Conservation (phyloP, 768 basidiomycete genomes). For the Clitopilus passeckerianus region DNA sequence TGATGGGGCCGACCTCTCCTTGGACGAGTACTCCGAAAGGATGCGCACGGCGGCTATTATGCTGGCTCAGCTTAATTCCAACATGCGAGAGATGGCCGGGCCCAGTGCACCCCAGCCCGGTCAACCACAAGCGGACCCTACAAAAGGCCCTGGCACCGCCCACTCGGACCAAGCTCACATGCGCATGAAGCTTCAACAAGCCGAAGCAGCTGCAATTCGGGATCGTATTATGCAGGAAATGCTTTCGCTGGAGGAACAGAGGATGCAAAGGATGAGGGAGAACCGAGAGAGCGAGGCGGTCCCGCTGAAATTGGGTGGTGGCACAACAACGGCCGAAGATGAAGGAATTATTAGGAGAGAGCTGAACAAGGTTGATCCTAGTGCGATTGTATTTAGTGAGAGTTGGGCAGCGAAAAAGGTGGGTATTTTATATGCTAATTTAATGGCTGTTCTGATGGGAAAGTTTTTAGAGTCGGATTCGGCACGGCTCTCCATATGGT, state of each 20-base stretch:
- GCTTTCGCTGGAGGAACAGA: conserved; percentile 92
- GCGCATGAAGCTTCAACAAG: conserved; percentile 59
- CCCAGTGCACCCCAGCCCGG: conserved; percentile 4
- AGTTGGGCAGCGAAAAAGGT: conserved; percentile 95
- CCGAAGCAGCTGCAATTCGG: conserved; percentile 86
- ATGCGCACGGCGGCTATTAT: conserved; percentile 99
- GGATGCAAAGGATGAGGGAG: conserved; percentile 89
- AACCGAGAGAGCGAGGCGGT: conserved; percentile 64
- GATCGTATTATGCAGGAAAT: conserved; percentile 99
- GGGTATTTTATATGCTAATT: background rate
- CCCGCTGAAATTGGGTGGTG: conserved; percentile 45
- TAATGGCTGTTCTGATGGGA: conserved; percentile 1
- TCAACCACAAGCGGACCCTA: conserved; percentile 3
- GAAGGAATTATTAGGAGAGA: conserved; percentile 92
- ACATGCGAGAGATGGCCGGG: conserved; percentile 51
- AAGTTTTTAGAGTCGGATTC: conserved; percentile 71
- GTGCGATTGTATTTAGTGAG: conserved; percentile 93
- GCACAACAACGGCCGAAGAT: conserved; percentile 75
- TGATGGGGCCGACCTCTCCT: conserved; percentile 46
- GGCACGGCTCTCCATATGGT: conserved; percentile 91
- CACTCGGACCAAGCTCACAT: conserved; percentile 38
- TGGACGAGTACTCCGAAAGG: conserved; percentile 97
- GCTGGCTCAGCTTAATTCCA: conserved; percentile 94
- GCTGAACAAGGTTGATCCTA: conserved; percentile 92
- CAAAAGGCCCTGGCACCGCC: conserved; percentile 12